Evolutionary conservation across 768 basidiomycete genomes (phyloP).

Genomic region (Leccinum subgranulosum): DNA sequence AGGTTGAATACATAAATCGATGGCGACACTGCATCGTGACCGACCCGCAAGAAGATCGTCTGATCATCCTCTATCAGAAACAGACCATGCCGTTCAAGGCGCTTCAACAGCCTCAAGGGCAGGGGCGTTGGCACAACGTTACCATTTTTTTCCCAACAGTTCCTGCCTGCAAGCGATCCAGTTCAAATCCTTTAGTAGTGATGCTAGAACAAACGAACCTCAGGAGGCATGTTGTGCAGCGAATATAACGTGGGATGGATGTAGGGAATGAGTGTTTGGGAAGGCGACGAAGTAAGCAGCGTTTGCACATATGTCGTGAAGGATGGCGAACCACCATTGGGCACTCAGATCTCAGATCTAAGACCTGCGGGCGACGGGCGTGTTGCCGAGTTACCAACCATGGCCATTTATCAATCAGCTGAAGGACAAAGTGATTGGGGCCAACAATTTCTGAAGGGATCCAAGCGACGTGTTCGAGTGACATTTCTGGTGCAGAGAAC

Average conservation of each 20-base stretch:
- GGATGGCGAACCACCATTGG: slow-evolving; percentile 96
- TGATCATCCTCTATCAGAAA: slow-evolving; percentile 98
- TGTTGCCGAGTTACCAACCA: slow-evolving; percentile 92
- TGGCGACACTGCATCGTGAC: slow-evolving; percentile 97
- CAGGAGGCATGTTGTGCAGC: slow-evolving; percentile 92
- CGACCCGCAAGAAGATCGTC: slow-evolving; percentile 97
- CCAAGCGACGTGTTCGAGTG: background rate
- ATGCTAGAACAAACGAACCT: slow-evolving; percentile 46
- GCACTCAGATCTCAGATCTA: slow-evolving; percentile 95
- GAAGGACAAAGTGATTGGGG: slow-evolving; percentile 70
- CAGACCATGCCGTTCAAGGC: slow-evolving; percentile 90
- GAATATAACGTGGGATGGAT: slow-evolving; percentile 95
- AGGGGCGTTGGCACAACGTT: slow-evolving; percentile 84
- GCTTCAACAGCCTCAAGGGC: slow-evolving; percentile 84
- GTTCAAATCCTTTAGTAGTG: background rate
- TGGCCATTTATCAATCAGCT: slow-evolving; percentile 88
- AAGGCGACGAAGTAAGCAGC: slow-evolving; percentile 84
- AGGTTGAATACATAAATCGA: slow-evolving; percentile 91
- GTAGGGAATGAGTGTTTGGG: slow-evolving; percentile 89
- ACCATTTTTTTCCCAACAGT: slow-evolving; percentile 81
- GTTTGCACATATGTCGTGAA: slow-evolving; percentile 82
- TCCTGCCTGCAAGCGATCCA: slow-evolving; percentile 57
- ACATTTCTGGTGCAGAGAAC: background rate
- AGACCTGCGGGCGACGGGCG: no score
- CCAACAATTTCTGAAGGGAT: slow-evolving; percentile 28